phyloP scores from a whole-genome alignment of 768 basidiomycete genomes.

The Kwoniella heveanensis region DNA sequence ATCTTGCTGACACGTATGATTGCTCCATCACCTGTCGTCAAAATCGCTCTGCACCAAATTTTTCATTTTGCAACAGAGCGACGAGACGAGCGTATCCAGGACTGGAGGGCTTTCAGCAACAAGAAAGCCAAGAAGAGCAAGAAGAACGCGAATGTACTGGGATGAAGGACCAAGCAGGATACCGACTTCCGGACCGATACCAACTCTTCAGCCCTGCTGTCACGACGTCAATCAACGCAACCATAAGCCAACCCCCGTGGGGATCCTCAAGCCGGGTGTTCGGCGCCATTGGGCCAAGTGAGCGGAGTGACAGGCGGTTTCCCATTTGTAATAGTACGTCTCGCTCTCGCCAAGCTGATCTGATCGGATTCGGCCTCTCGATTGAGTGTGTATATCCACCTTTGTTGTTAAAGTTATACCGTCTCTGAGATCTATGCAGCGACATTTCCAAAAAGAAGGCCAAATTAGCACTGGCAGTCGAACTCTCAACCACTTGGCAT shows the following conservation, averaged over 20 bases:
- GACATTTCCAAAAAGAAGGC: too few species aligned
- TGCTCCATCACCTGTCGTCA: conserved; percentile 12
- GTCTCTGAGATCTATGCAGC: conserved; percentile 9
- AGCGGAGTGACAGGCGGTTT: background rate
- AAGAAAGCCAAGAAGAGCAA: conserved; percentile 47
- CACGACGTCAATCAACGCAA: background rate
- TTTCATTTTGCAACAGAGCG: conserved; percentile 28
- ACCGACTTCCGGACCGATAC: background rate
- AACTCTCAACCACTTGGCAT: too few species aligned
- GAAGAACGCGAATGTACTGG: conserved; percentile 54
- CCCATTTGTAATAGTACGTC: background rate
- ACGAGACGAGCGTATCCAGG: conserved; percentile 51
- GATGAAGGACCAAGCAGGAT: conserved; percentile 21
- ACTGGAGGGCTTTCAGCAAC: conserved; percentile 50
- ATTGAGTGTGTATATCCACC: background rate
- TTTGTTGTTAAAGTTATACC: background rate
- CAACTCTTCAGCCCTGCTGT: too few species aligned
- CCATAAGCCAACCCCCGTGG: background rate
- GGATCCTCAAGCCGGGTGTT: too few species aligned
- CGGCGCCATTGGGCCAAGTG: background rate
- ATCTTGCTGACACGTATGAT: conserved; percentile 19
- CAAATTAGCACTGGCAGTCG: too few species aligned
- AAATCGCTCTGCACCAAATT: background rate
- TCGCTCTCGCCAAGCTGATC: background rate
- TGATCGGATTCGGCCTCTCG: background rate